These are phyloP conservation scores for Blastobotrys raffinosifermentans DNA, from an alignment of 1,139 yeast species.

Conservation along the genomic window DNA sequence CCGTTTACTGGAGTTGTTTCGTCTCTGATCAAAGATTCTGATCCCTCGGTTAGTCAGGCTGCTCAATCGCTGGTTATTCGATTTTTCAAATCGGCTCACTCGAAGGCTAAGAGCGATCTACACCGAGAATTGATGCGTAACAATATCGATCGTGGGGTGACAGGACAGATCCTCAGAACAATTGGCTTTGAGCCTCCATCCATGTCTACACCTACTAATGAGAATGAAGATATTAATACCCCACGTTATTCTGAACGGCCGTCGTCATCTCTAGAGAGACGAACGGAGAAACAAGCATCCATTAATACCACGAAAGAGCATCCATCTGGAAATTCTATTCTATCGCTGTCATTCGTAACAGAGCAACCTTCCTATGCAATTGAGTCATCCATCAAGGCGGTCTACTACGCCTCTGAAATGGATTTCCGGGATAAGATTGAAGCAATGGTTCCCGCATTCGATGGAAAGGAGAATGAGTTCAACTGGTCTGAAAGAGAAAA, in stretches of 20 bases:
- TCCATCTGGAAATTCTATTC: constrained; percentile 8
- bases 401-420: constrained; percentile 23
- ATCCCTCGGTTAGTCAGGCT: constrained; percentile 31
- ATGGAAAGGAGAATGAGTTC: constrained; percentile 80
- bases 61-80: constrained; percentile 36
- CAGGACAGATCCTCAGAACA: constrained; percentile 3
- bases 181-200: neutral
- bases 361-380: constrained; percentile 27
- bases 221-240: neutral
- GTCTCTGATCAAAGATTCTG: constrained; percentile 34
- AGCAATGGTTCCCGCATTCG: constrained; percentile 41
- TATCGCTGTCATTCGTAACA: constrained; percentile 21
- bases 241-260: neutral
- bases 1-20: constrained; percentile 41
- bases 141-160: constrained; percentile 6
- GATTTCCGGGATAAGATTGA: constrained; percentile 37
- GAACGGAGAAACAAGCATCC: neutral
- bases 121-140: constrained; percentile 38
- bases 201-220: neutral
- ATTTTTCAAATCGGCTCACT: constrained; percentile 39
- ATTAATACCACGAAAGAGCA: neutral
- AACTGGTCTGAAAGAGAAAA: constrained; percentile 80
- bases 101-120: constrained; percentile 45
- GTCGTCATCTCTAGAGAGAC: neutral
- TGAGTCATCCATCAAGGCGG: constrained; percentile 20